A percentile compares a stretch with the other conserved stretches of the same genome.
Conservation (phyloP, 2,329 filamentous ascomycete genomes). For the Lachnellula arida region DNA sequence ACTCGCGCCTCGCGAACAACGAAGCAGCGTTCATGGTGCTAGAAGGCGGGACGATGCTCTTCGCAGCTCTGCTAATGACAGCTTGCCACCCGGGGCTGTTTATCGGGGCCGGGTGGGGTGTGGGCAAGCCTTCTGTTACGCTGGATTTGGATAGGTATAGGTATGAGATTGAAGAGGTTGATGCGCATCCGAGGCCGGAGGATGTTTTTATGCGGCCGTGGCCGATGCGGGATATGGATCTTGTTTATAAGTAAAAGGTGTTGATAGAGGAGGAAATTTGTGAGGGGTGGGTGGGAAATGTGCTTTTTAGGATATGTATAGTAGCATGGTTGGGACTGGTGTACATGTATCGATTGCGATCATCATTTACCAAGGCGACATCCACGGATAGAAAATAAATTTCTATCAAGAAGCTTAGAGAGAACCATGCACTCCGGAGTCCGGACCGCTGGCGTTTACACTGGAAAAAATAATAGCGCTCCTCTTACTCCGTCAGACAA, state of each 20-base stretch:
- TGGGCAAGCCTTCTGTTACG: background rate
- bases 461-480: too few species aligned
- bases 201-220: conserved; percentile 7
- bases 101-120: conserved; percentile 4
- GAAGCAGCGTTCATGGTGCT: conserved; percentile 42
- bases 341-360: too few species aligned
- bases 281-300: too few species aligned
- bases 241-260: background rate
- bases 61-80: conserved; percentile 29
- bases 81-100: conserved; percentile 30
- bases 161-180: background rate
- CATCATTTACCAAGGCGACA: too few species aligned
- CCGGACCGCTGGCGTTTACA: too few species aligned
- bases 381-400: too few species aligned
- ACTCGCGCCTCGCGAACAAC: conserved; percentile 43
- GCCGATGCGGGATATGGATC: background rate
- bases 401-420: too few species aligned
- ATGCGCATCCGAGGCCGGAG: background rate
- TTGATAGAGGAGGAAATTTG: too few species aligned
- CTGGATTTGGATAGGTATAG: background rate
- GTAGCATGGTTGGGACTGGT: too few species aligned
- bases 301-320: too few species aligned
- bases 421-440: too few species aligned
- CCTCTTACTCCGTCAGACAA: too few species aligned
- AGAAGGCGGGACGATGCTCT: conserved; percentile 37